Evolutionary conservation across 257 asterid species (phyloP).

Genomic region (Ehretia macrophylla): DNA sequence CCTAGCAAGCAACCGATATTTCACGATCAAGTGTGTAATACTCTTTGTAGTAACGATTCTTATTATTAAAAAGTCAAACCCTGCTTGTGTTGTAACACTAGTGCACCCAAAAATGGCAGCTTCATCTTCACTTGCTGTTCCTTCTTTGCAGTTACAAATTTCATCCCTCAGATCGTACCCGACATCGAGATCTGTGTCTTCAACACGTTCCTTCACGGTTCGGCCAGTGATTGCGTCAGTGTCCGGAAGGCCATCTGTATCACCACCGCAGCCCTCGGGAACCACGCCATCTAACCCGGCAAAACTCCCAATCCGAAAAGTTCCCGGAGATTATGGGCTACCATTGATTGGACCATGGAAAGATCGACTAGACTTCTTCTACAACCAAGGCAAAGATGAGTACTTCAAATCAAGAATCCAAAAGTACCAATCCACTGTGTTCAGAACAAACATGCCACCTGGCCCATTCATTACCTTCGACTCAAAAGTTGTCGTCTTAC

Average conservation of each 20-base stretch:
- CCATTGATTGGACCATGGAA: slow-evolving; percentile 70
- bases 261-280: slow-evolving; percentile 4
- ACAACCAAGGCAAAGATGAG: slow-evolving; percentile 75
- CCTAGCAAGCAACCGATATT: too few species aligned
- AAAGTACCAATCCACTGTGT: slow-evolving; percentile 68
- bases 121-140: slow-evolving; percentile 26
- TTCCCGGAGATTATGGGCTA: slow-evolving; percentile 75
- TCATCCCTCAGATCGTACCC: slow-evolving; percentile 13
- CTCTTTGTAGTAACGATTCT: too few species aligned
- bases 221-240: slow-evolving; percentile 27
- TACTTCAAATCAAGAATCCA: slow-evolving; percentile 64
- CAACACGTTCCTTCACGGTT: not conserved
- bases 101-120: slow-evolving; percentile 24
- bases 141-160: slow-evolving; percentile 27
- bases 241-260: slow-evolving; percentile 30
- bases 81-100: not conserved
- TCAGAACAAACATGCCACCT: slow-evolving; percentile 86
- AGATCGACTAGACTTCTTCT: slow-evolving; percentile 72
- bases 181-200: slow-evolving; percentile 1
- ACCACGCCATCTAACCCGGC: slow-evolving; percentile 5
- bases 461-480: slow-evolving; percentile 65
- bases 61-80: not conserved
- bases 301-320: slow-evolving; percentile 36
- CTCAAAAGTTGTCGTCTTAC: slow-evolving; percentile 69
- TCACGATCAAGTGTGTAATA: too few species aligned